Percentiles rank a stretch among this genome's conserved stretches.
Evolutionary conservation across 1,139 yeast genomes (phyloP).

Genomic region (Barnettozyma hawaiiensis): DNA sequence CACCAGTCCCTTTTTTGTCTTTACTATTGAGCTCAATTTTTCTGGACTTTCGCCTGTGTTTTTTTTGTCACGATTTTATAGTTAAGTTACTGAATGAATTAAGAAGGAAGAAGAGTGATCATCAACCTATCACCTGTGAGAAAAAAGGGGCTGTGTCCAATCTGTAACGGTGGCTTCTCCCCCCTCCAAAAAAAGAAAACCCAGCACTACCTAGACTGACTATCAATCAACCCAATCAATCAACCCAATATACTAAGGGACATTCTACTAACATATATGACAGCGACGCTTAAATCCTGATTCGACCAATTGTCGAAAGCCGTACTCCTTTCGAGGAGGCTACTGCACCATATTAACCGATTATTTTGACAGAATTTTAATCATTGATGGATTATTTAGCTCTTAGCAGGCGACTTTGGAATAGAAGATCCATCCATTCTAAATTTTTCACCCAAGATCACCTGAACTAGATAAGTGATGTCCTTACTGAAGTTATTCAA

Average conservation of each 20-base stretch:
- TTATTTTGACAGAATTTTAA: no score
- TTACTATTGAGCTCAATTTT: not conserved
- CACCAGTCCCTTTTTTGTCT: not conserved
- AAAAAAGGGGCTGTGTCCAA: not conserved
- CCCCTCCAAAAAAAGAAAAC: no score
- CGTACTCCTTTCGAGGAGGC: not conserved
- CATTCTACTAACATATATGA: not conserved
- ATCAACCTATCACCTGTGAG: not conserved
- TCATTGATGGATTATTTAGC: no score
- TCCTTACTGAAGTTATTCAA: conserved; percentile 3
- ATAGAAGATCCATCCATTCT: conserved; percentile 4
- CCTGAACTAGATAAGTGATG: conserved; percentile 3
- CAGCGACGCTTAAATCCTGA: not conserved
- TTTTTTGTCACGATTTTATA: conserved; percentile 1
- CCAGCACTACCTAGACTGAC: not conserved
- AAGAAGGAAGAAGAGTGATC: conserved; percentile 5
- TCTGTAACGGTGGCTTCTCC: not conserved
- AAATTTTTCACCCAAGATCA: conserved; percentile 7
- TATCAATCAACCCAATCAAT: not conserved
- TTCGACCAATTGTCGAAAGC: not conserved
- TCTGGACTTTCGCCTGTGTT: not conserved
- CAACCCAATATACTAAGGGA: no score
- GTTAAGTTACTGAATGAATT: conserved; percentile 6
- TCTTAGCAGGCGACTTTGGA: no score
- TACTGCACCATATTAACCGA: not conserved